These are phyloP conservation scores for Phaeosphaeriaceae sp. DNA, from an alignment of 2,329 filamentous ascomycete species.

Conservation along the genomic window DNA sequence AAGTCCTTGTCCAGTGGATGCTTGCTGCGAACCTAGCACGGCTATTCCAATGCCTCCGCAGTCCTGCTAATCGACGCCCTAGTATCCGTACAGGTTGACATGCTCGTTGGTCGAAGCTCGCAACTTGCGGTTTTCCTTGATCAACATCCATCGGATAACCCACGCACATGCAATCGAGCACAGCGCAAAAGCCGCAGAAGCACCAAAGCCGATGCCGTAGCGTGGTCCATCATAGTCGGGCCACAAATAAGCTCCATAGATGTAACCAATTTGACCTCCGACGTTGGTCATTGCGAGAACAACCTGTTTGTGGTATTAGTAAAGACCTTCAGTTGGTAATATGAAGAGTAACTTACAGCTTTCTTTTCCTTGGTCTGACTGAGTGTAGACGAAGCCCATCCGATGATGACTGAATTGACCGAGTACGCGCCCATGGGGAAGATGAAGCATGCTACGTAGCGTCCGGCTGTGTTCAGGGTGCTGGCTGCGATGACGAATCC, in stretches of 20 bases:
- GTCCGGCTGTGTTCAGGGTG: slow-evolving; percentile 35
- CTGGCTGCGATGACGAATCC: slow-evolving; percentile 50
- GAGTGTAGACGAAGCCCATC: slow-evolving; percentile 37
- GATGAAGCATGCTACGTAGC: slow-evolving; percentile 40
- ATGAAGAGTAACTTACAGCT: slow-evolving; percentile 17
- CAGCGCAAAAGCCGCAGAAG: slow-evolving; percentile 36
- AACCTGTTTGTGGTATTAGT: slow-evolving; percentile 18
- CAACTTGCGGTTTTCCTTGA: slow-evolving; percentile 36
- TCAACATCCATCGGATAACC: slow-evolving; percentile 32
- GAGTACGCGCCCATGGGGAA: slow-evolving; percentile 40
- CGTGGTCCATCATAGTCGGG: slow-evolving; percentile 31
- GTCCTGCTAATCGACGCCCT: neutral
- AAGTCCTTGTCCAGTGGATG: too few species aligned
- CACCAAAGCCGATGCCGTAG: slow-evolving; percentile 38
- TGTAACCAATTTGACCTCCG: slow-evolving; percentile 37
- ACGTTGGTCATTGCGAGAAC: slow-evolving; percentile 41
- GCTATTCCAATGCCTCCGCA: neutral
- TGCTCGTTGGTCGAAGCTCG: slow-evolving; percentile 31
- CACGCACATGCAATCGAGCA: slow-evolving; percentile 38
- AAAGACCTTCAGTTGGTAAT: neutral
- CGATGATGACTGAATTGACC: slow-evolving; percentile 41
- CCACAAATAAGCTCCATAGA: slow-evolving; percentile 39
- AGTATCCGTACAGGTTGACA: slow-evolving; percentile 41
- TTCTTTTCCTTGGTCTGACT: slow-evolving; percentile 41
- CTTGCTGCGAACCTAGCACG: neutral